phyloP scores from a whole-genome alignment of 768 basidiomycete species.

The Sporobolomyces roseus region DNA sequence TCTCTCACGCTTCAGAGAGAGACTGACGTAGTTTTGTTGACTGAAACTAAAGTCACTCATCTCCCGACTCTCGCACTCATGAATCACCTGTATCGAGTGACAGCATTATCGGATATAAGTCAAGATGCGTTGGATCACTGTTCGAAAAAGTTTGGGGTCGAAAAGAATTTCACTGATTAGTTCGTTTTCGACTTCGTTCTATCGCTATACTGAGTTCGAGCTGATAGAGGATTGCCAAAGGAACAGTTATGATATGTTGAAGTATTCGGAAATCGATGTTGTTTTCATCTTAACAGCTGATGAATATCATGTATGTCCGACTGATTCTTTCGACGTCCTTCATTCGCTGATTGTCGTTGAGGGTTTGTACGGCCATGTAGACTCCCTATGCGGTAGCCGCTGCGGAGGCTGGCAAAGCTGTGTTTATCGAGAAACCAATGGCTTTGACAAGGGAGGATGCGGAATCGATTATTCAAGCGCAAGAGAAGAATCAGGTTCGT shows the following conservation, averaged over 20 bases:
- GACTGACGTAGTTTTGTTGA: background rate
- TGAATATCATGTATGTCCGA: constrained; percentile 33
- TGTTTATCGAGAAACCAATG: constrained; percentile 49
- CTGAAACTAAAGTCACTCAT: constrained; percentile 22
- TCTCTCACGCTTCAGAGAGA: background rate
- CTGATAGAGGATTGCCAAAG: background rate
- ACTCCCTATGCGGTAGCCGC: constrained; percentile 21
- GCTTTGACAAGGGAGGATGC: constrained; percentile 44
- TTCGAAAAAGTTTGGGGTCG: constrained; percentile 13
- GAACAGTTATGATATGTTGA: constrained; percentile 25
- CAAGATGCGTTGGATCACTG: constrained; percentile 1
- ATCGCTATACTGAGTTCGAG: background rate
- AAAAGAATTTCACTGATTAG: constrained; percentile 9
- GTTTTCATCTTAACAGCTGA: constrained; percentile 36
- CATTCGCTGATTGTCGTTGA: too few species aligned
- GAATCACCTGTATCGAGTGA: constrained; percentile 27
- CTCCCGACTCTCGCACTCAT: constrained; percentile 32
- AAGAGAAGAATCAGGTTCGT: constrained; percentile 33
- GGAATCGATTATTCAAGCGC: constrained; percentile 41
- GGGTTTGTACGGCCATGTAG: background rate
- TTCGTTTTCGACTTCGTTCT: background rate
- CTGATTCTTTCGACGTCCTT: background rate
- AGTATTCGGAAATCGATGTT: constrained; percentile 24
- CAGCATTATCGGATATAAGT: constrained; percentile 24
- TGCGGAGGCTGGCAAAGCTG: constrained; percentile 40